Conservation (phyloP, 2,329 filamentous ascomycete species). For the Aureobasidium uvarum region DNA sequence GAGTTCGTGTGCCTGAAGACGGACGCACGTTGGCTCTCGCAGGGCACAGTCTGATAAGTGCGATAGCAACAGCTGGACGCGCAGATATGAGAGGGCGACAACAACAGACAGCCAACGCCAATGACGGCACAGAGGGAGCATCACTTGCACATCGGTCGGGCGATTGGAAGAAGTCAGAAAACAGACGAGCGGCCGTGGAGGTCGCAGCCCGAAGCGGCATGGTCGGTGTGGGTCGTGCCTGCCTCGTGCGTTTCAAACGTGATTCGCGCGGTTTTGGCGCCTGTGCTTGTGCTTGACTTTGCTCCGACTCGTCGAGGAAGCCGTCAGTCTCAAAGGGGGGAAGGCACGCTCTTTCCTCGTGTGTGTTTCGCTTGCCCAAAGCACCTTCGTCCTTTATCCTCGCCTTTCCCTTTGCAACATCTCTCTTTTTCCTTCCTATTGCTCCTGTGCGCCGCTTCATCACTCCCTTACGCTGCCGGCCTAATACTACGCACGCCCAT, state of each 20-base stretch:
- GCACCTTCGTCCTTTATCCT: constrained; percentile 24
- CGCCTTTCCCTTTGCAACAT: constrained; percentile 21
- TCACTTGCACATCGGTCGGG: constrained; percentile 8
- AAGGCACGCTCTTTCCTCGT: constrained; percentile 21
- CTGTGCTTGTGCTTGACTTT: constrained; percentile 21
- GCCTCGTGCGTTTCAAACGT: constrained; percentile 24
- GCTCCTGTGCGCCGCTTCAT: constrained; percentile 25
- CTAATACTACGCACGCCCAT: constrained; percentile 2
- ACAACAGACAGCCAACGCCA: constrained; percentile 1
- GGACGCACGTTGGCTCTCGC: constrained; percentile 1
- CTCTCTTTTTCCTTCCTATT: constrained; percentile 22
- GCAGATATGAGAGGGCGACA: neutral
- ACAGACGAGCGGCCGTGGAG: constrained; percentile 16
- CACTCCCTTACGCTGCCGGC: constrained; percentile 26
- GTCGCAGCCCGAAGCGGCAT: constrained; percentile 10
- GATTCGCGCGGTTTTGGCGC: constrained; percentile 22
- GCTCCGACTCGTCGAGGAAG: constrained; percentile 18
- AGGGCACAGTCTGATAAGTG: constrained; percentile 6
- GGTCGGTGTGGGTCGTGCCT: constrained; percentile 16
- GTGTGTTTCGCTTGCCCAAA: constrained; percentile 23
- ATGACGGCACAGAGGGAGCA: constrained; percentile 18
- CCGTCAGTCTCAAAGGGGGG: constrained; percentile 22
- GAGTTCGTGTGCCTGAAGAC: constrained; percentile 9
- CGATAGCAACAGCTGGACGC: constrained; percentile 14
- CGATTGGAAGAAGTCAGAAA: constrained; percentile 11